Conservation (phyloP, 306 rosid species). For the Luffa aegyptiaca region DNA sequence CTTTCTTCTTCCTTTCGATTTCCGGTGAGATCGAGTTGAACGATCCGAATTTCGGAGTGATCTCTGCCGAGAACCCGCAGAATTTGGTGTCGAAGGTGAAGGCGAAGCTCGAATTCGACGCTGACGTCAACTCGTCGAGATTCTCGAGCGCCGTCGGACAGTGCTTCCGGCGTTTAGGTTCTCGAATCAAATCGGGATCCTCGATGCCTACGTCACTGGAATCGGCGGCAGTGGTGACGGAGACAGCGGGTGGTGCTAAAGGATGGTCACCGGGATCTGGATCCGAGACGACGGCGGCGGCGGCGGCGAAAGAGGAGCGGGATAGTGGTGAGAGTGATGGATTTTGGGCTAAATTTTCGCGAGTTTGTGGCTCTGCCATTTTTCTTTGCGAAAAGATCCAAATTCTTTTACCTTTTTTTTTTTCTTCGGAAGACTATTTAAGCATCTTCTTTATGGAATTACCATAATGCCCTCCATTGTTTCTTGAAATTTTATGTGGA, state of each 20-base stretch:
- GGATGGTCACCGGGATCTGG: not conserved
- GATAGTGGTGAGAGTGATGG: not conserved
- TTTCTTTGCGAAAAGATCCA: not conserved
- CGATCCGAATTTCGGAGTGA: constrained; percentile 44
- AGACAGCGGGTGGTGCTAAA: not conserved
- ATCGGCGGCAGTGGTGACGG: not conserved
- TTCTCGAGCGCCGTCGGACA: constrained; percentile 29
- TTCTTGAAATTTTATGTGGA: not conserved
- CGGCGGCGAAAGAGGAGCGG: not conserved
- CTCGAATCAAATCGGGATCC: constrained; percentile 15
- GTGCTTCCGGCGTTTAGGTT: constrained; percentile 27
- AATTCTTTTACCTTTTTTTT: not conserved
- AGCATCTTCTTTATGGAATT: not conserved
- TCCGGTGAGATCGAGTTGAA: constrained; percentile 17
- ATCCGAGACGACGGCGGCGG: constrained; percentile 1
- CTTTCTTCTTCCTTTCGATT: not conserved
- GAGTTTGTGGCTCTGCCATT: constrained; percentile 14
- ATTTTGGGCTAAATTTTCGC: not conserved
- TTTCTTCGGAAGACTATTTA: not conserved
- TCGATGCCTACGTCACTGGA: not conserved
- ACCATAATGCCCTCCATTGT: not conserved
- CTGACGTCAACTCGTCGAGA: constrained; percentile 19
- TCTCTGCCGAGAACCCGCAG: constrained; percentile 17
- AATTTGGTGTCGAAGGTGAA: constrained; percentile 38
- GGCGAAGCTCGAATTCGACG: constrained; percentile 13